Conservation (phyloP, 306 rosid species). For the Quercus agrifolia region DNA sequence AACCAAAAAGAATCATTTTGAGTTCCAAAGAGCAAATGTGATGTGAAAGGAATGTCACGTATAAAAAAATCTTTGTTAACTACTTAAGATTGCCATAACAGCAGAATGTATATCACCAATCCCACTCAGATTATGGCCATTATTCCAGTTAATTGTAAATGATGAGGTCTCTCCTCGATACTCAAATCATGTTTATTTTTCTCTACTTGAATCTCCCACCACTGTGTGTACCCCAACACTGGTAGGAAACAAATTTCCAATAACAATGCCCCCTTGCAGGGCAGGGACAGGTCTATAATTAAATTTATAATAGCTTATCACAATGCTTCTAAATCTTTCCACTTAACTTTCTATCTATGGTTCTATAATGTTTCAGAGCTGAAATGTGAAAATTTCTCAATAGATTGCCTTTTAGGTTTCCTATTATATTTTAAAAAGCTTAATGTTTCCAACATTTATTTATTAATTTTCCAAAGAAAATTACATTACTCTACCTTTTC, state of each 20-base stretch:
- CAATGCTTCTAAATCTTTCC: neutral
- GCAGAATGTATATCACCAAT: neutral
- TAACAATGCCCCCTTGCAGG: neutral
- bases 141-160: neutral
- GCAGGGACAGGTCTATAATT: neutral
- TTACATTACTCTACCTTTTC: neutral
- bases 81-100: neutral
- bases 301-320: neutral
- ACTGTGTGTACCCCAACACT: neutral
- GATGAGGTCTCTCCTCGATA: neutral
- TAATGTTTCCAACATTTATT: neutral
- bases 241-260: neutral
- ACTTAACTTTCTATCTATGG: neutral
- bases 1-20: neutral
- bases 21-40: neutral
- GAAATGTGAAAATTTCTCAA: neutral
- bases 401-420: neutral
- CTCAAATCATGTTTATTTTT: neutral
- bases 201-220: neutral
- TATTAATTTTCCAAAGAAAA: neutral
- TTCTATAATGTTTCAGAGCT: neutral
- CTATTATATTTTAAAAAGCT: neutral
- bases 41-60: slow-evolving; percentile 10
- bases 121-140: neutral
- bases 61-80: neutral